Evolutionary conservation across 1,284 basidiomycete species (phyloP), one percentile per base, ranked within the genome.

Genomic region (Ustilago tritici): DNA sequence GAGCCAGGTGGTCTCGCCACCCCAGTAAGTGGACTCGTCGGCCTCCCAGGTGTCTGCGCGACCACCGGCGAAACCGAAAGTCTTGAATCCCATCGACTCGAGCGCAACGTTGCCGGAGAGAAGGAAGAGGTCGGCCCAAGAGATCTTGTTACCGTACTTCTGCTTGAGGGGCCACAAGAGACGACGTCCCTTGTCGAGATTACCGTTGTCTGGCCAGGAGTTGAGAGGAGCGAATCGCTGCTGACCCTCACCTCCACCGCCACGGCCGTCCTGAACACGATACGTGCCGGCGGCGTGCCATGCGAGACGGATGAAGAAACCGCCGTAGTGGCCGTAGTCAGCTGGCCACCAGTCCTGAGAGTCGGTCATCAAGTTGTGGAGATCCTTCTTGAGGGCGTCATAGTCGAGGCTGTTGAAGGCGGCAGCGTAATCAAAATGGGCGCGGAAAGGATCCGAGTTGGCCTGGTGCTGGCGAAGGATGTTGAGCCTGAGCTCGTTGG

Each of bases 71-170:
- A 73, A 73, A 60, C 71, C 71, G n/a, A 68, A 68, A 8, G 71
- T 73, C 62, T 73, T 73, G 71, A 73, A 73, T 19, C 71, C 71
- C 71, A 73, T 73, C 15, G 71, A 73, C 65, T 73, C 71, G 62
- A 68, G 71, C 31, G 71, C 71, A 38, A 73, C 71, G 65, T 73
- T 73, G 32, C 71, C 71, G 32, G 61, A 59, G 35, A 73, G 65
- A 36, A 73, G 59, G 40, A 68, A 56, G 41, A 73, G 40, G 36
- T 73, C 71, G 19, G 71, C 71, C 71, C 71, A 73, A 5, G 71
- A 73, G 55, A 73, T 73, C 62, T 68, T 69, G 66, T 69, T 73
- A 43, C 71, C 71, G 56, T 73, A 73, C 71, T 73, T 73, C 50
- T 73, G 71, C 71, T 73, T 73, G 65, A 73, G 68, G 34, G 71